Percentiles rank a stretch among this genome's conserved stretches.
phyloP scores from a whole-genome alignment of 805 yeast genomes.

The Candida michaelii region DNA sequence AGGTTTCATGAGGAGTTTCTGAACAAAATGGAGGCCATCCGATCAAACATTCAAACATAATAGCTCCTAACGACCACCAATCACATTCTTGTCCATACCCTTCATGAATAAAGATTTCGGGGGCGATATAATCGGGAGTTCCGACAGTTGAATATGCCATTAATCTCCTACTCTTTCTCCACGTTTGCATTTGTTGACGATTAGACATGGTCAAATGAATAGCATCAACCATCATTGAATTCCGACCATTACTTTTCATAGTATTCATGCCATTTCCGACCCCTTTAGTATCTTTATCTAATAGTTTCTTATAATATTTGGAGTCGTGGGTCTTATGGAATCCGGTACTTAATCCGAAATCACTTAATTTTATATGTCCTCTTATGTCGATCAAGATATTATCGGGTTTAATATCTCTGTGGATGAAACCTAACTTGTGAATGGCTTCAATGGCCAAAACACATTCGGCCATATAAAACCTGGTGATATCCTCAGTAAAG shows the following conservation, averaged over 20 bases:
- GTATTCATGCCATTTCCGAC: slow-evolving; percentile 11
- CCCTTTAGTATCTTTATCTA: slow-evolving; percentile 53
- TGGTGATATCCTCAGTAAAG: slow-evolving; percentile 87
- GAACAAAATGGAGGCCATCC: slow-evolving; percentile 99
- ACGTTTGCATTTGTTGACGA: slow-evolving; percentile 91
- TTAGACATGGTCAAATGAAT: slow-evolving; percentile 94
- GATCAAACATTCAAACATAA: slow-evolving; percentile 92
- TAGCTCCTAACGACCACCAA: slow-evolving; percentile 97
- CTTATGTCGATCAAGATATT: slow-evolving; percentile 83
- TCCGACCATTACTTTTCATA: slow-evolving; percentile 48
- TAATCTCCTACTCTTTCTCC: slow-evolving; percentile 87
- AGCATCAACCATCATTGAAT: slow-evolving; percentile 88
- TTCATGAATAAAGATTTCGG: slow-evolving; percentile 87
- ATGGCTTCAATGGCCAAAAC: slow-evolving; percentile 92
- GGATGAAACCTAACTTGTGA: slow-evolving; percentile 90
- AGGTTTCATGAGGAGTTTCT: slow-evolving; percentile 92
- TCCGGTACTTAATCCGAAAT: slow-evolving; percentile 84
- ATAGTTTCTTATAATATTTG: slow-evolving; percentile 75
- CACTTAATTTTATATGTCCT: slow-evolving; percentile 68
- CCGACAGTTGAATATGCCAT: slow-evolving; percentile 98
- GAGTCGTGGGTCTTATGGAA: slow-evolving; percentile 93
- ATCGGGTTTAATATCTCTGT: slow-evolving; percentile 97
- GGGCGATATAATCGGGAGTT: slow-evolving; percentile 95
- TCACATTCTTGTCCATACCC: slow-evolving; percentile 97
- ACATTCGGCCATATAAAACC: slow-evolving; percentile 95